Base-by-base conservation (phyloP, 2,329 filamentous ascomycete species). In the Cordyceps cicadae region DNA sequence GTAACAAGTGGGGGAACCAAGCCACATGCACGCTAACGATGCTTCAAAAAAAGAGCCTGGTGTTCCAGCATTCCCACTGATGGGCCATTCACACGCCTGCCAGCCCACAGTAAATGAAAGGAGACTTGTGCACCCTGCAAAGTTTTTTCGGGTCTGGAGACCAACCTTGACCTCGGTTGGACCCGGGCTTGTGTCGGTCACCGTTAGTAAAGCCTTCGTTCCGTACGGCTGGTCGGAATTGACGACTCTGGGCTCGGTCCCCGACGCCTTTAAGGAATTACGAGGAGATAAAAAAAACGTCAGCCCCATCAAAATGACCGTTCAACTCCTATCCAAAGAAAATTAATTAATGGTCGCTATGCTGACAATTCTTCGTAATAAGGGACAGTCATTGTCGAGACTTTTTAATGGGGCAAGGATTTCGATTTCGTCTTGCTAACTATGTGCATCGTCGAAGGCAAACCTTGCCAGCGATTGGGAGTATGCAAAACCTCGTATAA, bases 141-240 rank as follows among this genome's bases (percentile, higher is more conserved):
- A 59, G 51, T 26, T 55, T 59, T 59, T 59, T 32, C 41, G 49
- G 49, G 54, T 54, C 60, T 62, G 60, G 12, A 56, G 54, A 53
- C 54, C 29, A 54, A 26, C 37, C 43, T 39, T 55, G 61, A 62
- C 61, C 61, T 62, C 61, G 56, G 61, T 62, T 62, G 55, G 39
- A 62, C 54, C 54, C 61, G 61, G 61, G 61, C 61, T 62, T 62
- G 61, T 59, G 56, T 62, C 61, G 61, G 61, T 62, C 61, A 55
- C 56, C 61, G 61, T 55, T 21, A 43, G 45, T 57, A 41, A 58
- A 54, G 24, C 54, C 60, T 62, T 55, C 19, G 21, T 48, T 62
- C 56, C 39, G 55, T 41, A 26, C 46, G 32, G 34, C 17, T 49
- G 17, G 43, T 59, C 61, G 55, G 56, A 59, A 29, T 45, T 55